phyloP scores from a whole-genome alignment of 139 green algal species.

The Tetratostichococcus sp. region DNA sequence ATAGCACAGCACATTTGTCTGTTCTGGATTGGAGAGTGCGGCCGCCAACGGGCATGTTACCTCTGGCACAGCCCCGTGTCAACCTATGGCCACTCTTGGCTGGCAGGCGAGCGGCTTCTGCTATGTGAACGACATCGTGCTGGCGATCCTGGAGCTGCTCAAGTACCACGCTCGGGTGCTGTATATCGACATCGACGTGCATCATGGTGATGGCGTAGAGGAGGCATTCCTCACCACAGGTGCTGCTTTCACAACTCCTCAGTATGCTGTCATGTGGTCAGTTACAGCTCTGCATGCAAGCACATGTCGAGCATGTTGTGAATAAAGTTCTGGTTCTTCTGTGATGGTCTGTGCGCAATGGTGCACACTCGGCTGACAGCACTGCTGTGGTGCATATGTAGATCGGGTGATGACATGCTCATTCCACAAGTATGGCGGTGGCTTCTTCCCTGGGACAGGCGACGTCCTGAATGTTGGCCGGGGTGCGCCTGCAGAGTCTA shows the following conservation, averaged over 20 bases:
- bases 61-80: no score
- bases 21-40: no score
- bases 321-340: no score
- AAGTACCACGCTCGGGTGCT: constrained; percentile 74
- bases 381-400: neutral
- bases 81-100: no score
- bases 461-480: constrained; percentile 77
- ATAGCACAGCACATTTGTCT: no score
- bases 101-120: constrained; percentile 83
- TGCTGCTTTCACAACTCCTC: constrained; percentile 8
- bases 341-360: neutral
- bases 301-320: no score
- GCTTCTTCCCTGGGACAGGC: constrained; percentile 95
- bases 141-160: constrained; percentile 93
- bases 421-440: constrained; percentile 86
- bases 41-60: no score
- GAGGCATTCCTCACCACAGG: constrained; percentile 84
- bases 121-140: constrained; percentile 98
- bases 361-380: neutral
- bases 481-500: constrained; percentile 9
- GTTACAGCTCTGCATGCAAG: no score
- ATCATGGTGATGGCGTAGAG: constrained; percentile 85
- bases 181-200: constrained; percentile 85
- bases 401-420: constrained; percentile 70
- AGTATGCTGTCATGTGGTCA: no score